Base-by-base conservation (phyloP, 176 grass and related monocot genomes). In the Coix lacrymajobi region DNA sequence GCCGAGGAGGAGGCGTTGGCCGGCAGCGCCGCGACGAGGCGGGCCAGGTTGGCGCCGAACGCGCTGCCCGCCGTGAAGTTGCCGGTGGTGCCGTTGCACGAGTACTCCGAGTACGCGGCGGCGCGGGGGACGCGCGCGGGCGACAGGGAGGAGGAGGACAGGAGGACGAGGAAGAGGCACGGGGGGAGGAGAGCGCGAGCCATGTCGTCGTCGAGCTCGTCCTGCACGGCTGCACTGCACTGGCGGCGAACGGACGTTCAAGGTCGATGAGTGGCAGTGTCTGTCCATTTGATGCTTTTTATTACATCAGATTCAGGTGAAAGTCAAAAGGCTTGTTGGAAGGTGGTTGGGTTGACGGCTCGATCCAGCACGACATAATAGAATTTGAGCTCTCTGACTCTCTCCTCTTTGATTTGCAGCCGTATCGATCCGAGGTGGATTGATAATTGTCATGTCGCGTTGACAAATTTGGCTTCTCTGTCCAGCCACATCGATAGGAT, bases 41-140 rank as follows among this genome's bases (percentile, higher is more conserved):
- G 20, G 11, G 63, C 79, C 16, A 90, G 85, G 85, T 93, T 93
- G 72, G 77, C 24, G 38, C 43, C 75, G 68, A 90, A 93, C 41
- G 82, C 39, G 78, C 86, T 82, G 64, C 68, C 43, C 1, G 17
- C 1, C 8, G 71, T 82, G 80, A 79, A 92, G 85, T 79, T 88
- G 39, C 86, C 90, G 26, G 9, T 14, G 58, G 88, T 86, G 37
- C 57, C 66, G 72, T 81, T 81, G 79, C 79, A 81, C 33, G 79
- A 39, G 79, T 81, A 81, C 65, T 81, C 79, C 65, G 65, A 13
- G 79, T 81, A 69, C n/a, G 65, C 65, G n/a, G 64, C 83, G 16
- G 83, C 79, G 65, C 3, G n/a, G 54, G 54, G 54, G 0, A 56
- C 8, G 54, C 4, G 17, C 54, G 26, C 7, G 62, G 11, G 7